Base-by-base conservation (phyloP, 768 basidiomycete genomes). In the Russula emetica region DNA sequence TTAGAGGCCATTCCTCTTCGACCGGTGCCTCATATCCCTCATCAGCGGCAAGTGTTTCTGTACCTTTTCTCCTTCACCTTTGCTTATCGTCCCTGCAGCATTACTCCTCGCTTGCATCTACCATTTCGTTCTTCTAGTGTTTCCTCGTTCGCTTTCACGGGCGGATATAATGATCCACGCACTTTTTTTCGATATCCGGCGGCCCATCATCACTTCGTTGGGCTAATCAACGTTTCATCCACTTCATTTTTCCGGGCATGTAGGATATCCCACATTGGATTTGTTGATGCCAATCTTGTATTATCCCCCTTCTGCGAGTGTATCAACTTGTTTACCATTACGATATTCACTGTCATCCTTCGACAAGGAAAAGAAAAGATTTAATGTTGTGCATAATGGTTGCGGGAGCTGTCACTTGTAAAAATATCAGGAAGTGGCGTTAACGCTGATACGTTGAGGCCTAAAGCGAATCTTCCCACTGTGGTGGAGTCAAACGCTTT, bases 401-500 rank as follows among this genome's bases (percentile, higher is more conserved):
- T 9, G 22, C 22, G n/a, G 10, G 11, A n/a, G 22, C 11, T 22
- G 22, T 24, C 44, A 5, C 20, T n/a, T 8, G 22, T 30, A 13
- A 5, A 2, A 16, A 22, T 24, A 6, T 64, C 53, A 64, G 5
- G 52, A 47, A n/a, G 52, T 14, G 22, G 28, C 22, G 28, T 32
- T 58, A n/a, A 28, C 2, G 63, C 53, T 76, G 76, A 60, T 28
- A 28, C 28, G 28, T 28, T 28, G 28, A 28, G 2, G 28, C 28
- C 28, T 28, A 28, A 28, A 28, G 28, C 28, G 79, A 70, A 26
- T 80, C 79, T 58, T 85, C 78, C 70, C 83, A 89, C 72, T 90
- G 86, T 66, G 80, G 79, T 5, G 83, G 86, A 4, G 88, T 90
- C 62, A 84, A 83, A n/a, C 0, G 88, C 85, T 84, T 87, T 90